A percentile compares a stretch with the other conserved stretches of the same genome.
These are phyloP conservation scores for Candida tropicalis DNA, from an alignment of 1,139 yeast species.

Conservation along the genomic window DNA sequence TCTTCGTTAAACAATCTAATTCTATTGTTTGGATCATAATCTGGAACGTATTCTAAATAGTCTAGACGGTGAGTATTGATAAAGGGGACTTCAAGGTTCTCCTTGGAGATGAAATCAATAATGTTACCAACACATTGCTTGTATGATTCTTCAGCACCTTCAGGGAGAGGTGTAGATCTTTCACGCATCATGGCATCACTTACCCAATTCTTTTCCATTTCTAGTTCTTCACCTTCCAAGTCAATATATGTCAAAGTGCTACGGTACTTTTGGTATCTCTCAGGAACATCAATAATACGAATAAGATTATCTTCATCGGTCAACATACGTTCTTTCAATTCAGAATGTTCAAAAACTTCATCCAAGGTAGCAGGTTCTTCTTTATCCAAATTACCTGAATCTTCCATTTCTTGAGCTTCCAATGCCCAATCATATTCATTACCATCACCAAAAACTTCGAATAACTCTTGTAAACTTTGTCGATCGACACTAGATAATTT, in stretches of 20 bases:
- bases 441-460: constrained; percentile 96
- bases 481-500: constrained; percentile 82
- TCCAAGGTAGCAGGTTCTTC: constrained; percentile 67
- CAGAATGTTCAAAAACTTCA: constrained; percentile 94
- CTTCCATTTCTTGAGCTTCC: constrained; percentile 81
- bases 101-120: constrained; percentile 76
- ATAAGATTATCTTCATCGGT: constrained; percentile 92
- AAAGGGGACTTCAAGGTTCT: constrained; percentile 90
- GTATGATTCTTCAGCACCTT: constrained; percentile 60
- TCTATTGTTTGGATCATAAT: constrained; percentile 52
- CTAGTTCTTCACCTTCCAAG: constrained; percentile 68
- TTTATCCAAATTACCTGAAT: constrained; percentile 55
- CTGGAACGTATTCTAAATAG: constrained; percentile 67
- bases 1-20: constrained; percentile 66
- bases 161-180: constrained; percentile 39
- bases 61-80: constrained; percentile 96
- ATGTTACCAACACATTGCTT: constrained; percentile 73
- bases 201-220: constrained; percentile 79
- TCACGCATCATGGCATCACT: constrained; percentile 58
- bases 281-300: constrained; percentile 88
- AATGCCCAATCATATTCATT: constrained; percentile 98
- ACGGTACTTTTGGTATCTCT: constrained; percentile 82
- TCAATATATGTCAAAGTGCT: constrained; percentile 64
- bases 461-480: constrained; percentile 89
- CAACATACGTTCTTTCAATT: constrained; percentile 83